phyloP scores from a whole-genome alignment of 805 yeast genomes.

The Saturnispora diversa region DNA sequence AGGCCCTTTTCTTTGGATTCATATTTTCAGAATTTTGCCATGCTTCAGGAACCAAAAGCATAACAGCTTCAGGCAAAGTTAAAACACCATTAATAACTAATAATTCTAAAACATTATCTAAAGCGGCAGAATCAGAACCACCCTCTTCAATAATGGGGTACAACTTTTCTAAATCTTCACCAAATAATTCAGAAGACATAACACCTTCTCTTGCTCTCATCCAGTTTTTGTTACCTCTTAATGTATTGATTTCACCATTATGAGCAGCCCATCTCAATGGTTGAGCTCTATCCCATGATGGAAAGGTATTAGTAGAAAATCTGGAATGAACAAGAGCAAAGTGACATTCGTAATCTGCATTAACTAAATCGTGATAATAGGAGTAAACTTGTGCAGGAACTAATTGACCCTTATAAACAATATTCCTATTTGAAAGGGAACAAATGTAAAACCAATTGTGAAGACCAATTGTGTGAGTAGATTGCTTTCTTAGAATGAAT shows the following conservation, averaged over 20 bases:
- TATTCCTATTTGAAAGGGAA: conserved; percentile 79
- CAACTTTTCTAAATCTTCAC: conserved; percentile 82
- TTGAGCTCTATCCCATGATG: conserved; percentile 99
- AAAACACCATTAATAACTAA: conserved; percentile 86
- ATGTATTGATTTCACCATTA: conserved; percentile 95
- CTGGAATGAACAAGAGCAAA: conserved; percentile 95
- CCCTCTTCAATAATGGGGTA: conserved; percentile 97
- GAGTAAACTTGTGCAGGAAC: conserved; percentile 95
- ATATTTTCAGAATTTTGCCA: conserved; percentile 85
- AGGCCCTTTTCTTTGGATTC: conserved; percentile 89
- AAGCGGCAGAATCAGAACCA: conserved; percentile 97
- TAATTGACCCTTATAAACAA: conserved; percentile 95
- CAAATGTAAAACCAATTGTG: conserved; percentile 98
- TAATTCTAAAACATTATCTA: conserved; percentile 90
- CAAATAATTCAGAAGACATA: conserved; percentile 79
- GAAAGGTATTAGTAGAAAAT: conserved; percentile 96
- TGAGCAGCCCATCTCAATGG: conserved; percentile 97
- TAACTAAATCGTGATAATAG: conserved; percentile 86
- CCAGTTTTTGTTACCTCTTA: conserved; percentile 98
- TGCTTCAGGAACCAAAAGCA: conserved; percentile 96
- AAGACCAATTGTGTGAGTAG: conserved; percentile 84
- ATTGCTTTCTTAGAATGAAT: conserved; percentile 79
- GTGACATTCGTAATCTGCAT: conserved; percentile 89
- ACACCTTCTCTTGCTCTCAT: conserved; percentile 98
- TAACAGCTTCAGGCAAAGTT: conserved; percentile 92